Conservation (phyloP, 139 green algal species). For the Ostreobium quekettii region DNA sequence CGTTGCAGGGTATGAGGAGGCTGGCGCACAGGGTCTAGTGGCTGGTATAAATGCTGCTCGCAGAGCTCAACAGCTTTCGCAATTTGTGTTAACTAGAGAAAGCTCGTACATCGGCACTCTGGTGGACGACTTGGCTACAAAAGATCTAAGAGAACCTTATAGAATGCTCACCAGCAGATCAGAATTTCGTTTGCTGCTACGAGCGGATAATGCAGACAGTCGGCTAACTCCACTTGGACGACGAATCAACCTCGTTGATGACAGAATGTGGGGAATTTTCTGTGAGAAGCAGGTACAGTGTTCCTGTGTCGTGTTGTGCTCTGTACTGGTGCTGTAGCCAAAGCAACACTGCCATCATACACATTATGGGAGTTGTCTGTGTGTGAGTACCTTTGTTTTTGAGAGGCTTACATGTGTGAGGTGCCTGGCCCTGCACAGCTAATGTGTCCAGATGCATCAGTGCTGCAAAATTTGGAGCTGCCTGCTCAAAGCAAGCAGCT, state of each 20-base stretch:
- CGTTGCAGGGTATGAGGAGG: constrained; percentile 86
- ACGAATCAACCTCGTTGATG: constrained; percentile 77
- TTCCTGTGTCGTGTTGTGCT: no score
- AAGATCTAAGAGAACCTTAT: constrained; percentile 94
- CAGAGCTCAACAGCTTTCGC: constrained; percentile 38
- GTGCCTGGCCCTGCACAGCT: no score
- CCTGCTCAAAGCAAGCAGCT: no score
- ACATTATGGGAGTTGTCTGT: no score
- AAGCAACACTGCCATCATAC: no score
- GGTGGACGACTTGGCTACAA: constrained; percentile 93
- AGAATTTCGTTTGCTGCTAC: constrained; percentile 89
- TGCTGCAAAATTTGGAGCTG: no score
- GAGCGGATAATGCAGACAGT: constrained; percentile 88
- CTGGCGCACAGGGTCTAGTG: constrained; percentile 82
- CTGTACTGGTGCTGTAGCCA: no score
- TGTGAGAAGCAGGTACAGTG: constrained; percentile 45
- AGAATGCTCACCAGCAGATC: constrained; percentile 89
- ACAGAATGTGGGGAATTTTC: constrained; percentile 61
- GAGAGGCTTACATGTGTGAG: no score
- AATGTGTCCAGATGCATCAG: no score
- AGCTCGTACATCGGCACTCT: constrained; percentile 85
- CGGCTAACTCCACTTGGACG: constrained; percentile 82
- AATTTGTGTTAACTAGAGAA: constrained; percentile 56
- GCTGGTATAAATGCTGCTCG: constrained; percentile 85
- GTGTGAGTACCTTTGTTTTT: no score